Percentiles rank a stretch among this genome's conserved stretches.
These are phyloP conservation scores for Apocynum venetum DNA, from an alignment of 257 asterid genomes.

Conservation along the genomic window DNA sequence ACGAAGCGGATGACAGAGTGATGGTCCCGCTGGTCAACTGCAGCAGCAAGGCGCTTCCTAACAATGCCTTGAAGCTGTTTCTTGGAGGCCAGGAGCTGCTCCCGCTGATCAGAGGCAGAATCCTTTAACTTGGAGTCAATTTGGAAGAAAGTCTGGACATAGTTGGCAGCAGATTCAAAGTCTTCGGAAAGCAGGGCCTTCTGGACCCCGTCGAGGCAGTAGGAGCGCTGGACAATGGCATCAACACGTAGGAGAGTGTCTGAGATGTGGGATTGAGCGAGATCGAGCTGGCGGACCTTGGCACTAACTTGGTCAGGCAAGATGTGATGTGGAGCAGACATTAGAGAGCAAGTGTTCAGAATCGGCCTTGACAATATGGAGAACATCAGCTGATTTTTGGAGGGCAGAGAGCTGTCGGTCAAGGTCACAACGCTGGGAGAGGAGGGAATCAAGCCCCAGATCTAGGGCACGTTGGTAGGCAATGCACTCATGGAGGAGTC, in stretches of 20 bases:
- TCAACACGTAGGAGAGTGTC: slow-evolving; percentile 76
- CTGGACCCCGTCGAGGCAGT: slow-evolving; percentile 72
- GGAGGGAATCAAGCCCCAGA: slow-evolving; percentile 65
- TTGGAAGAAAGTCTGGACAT: slow-evolving; percentile 68
- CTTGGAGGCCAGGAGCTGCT: slow-evolving; percentile 67
- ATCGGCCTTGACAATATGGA: slow-evolving; percentile 67
- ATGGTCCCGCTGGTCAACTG: slow-evolving; percentile 85
- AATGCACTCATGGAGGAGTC: slow-evolving; percentile 86
- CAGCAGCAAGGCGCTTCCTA: slow-evolving; percentile 47
- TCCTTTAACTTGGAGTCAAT: slow-evolving; percentile 73
- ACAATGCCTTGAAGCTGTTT: slow-evolving; percentile 80
- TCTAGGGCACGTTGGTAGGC: slow-evolving; percentile 86
- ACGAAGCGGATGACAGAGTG: slow-evolving; percentile 68
- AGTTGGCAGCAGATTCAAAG: slow-evolving; percentile 74
- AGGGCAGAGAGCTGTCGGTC: slow-evolving; percentile 70
- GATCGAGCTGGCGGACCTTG: slow-evolving; percentile 85
- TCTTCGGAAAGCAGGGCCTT: slow-evolving; percentile 73
- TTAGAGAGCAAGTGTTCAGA: slow-evolving; percentile 67
- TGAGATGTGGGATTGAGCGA: slow-evolving; percentile 79
- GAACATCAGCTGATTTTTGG: slow-evolving; percentile 63
- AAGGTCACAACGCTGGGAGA: slow-evolving; percentile 72
- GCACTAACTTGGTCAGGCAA: slow-evolving; percentile 81
- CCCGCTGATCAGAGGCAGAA: slow-evolving; percentile 67
- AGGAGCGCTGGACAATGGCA: slow-evolving; percentile 68
- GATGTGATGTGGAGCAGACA: slow-evolving; percentile 69